A percentile compares a stretch with the other conserved stretches of the same genome.
Evolutionary conservation across 2,329 filamentous ascomycete genomes (phyloP).

Genomic region (Cytospora chrysosperma): DNA sequence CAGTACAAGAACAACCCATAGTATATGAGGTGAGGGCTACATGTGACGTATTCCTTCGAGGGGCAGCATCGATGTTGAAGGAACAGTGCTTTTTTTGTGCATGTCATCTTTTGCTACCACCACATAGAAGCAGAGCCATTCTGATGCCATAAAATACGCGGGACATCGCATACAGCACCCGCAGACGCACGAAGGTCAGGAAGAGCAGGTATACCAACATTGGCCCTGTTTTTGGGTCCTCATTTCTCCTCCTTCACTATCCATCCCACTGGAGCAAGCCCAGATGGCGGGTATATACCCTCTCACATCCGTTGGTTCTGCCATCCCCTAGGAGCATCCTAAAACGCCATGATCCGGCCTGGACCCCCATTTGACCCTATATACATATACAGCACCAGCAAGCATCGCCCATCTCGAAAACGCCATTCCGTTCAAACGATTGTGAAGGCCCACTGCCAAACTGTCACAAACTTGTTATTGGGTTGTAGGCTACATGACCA

Average conservation of each 20-base stretch:
- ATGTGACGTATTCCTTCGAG: not conserved
- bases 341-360: constrained; percentile 6
- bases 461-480: not conserved
- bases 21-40: not conserved
- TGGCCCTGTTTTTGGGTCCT: not conserved
- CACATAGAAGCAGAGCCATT: no score
- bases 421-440: constrained; percentile 6
- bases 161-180: no score
- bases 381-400: constrained; percentile 2
- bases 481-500: constrained; percentile 41
- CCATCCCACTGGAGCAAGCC: not conserved
- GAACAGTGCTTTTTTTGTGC: not conserved
- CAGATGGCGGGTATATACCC: not conserved
- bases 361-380: not conserved
- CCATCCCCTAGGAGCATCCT: not conserved
- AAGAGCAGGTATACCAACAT: constrained; percentile 5
- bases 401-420: not conserved
- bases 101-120: no score
- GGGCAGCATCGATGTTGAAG: not conserved
- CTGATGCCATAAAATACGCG: not conserved
- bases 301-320: not conserved
- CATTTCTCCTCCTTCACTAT: not conserved
- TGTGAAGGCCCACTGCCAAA: not conserved
- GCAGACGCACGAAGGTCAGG: not conserved
- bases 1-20: no score